Conservation (phyloP, 176 grass and related monocot genomes). For the Oryza meridionalis region DNA sequence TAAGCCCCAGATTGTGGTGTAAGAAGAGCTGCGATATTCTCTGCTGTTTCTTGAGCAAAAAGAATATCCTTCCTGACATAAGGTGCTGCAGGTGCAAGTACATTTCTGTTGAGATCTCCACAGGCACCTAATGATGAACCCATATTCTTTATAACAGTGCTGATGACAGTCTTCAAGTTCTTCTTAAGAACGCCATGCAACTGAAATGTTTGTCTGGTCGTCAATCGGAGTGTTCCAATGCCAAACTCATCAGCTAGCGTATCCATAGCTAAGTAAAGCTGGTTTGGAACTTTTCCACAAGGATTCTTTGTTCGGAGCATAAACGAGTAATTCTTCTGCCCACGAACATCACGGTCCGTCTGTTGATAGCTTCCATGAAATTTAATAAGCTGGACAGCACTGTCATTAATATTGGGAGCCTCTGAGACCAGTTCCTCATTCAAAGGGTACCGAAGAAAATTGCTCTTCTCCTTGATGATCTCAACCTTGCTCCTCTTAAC, state of each 20-base stretch:
- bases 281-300: constrained; percentile 88
- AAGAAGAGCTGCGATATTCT: constrained; percentile 87
- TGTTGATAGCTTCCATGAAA: constrained; percentile 99
- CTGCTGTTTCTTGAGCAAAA: constrained; percentile 89
- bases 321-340: constrained; percentile 86
- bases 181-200: constrained; percentile 94
- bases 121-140: constrained; percentile 93
- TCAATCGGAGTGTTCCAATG: constrained; percentile 89
- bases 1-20: constrained; percentile 91
- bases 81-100: constrained; percentile 92
- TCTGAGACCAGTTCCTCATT: constrained; percentile 87
- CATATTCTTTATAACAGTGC: constrained; percentile 93
- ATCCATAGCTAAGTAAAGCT: constrained; percentile 91
- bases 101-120: constrained; percentile 97
- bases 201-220: constrained; percentile 96
- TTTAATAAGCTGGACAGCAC: constrained; percentile 85
- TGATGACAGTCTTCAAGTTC: constrained; percentile 87
- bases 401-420: constrained; percentile 87
- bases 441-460: constrained; percentile 90
- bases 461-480: constrained; percentile 95
- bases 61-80: constrained; percentile 69
- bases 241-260: constrained; percentile 89
- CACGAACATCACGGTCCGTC: constrained; percentile 77
- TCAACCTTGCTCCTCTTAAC: constrained; percentile 98
- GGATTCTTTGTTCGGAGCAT: constrained; percentile 99